Percentiles rank a stretch among this genome's conserved stretches.
Conservation (phyloP, 108 stramenopile species). For the Cylindrotheca fusiformis region DNA sequence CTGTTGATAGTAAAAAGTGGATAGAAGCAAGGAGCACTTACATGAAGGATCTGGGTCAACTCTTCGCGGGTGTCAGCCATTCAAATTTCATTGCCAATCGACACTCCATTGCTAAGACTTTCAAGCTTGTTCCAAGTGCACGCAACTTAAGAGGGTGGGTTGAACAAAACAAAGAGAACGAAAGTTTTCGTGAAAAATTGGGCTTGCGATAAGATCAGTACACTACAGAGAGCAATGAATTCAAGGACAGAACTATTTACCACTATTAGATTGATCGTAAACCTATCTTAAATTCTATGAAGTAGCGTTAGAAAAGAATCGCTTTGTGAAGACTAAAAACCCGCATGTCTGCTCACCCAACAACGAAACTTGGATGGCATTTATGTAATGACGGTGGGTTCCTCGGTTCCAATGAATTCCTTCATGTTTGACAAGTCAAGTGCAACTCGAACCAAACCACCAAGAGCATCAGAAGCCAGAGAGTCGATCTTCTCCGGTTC, state of each 20-base stretch:
- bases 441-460: conserved; percentile 85
- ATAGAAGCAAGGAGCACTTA: conserved; percentile 35
- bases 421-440: conserved; percentile 88
- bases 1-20: conserved; percentile 8
- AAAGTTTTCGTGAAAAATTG: conserved; percentile 51
- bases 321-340: no score
- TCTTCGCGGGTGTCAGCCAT: conserved; percentile 42
- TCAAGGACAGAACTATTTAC: no score
- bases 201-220: conserved; percentile 39
- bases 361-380: no score
- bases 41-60: conserved; percentile 60
- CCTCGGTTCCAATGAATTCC: conserved; percentile 90
- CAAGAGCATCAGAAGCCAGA: conserved; percentile 75
- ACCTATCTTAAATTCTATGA: no score
- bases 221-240: background rate
- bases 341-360: no score
- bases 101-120: conserved; percentile 45
- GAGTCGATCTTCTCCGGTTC: conserved; percentile 80
- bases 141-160: conserved; percentile 47
- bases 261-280: no score
- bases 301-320: no score
- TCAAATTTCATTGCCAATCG: conserved; percentile 39
- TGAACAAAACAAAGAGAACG: conserved; percentile 49
- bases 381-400: conserved; percentile 99
- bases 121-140: conserved; percentile 46